These are phyloP conservation scores for Talaromyces sp. DNA, from an alignment of 2,329 filamentous ascomycete genomes.

Conservation along the genomic window DNA sequence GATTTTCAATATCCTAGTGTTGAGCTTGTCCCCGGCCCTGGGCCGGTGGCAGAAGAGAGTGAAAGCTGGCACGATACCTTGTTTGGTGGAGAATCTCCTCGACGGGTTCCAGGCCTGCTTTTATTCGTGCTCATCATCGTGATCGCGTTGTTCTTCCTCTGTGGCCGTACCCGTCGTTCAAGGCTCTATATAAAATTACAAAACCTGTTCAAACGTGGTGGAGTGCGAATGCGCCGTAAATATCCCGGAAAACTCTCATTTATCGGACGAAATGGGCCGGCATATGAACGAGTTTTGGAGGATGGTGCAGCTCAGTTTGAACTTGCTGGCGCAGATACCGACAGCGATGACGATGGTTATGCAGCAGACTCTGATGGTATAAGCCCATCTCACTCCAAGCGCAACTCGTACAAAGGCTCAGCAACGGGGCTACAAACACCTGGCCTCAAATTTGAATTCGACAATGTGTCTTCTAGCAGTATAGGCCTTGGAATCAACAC, in stretches of 20 bases:
- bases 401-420: conserved; percentile 30
- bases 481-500: conserved; percentile 36
- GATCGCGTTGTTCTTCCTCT: conserved; percentile 68
- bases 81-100: conserved; percentile 63
- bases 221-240: conserved; percentile 43
- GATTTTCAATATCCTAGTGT: conserved; percentile 77
- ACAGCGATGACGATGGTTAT: conserved; percentile 53
- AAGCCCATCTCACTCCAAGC: conserved; percentile 57
- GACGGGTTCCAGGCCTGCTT: conserved; percentile 69
- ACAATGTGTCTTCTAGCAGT: conserved; percentile 40
- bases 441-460: conserved; percentile 37
- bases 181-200: conserved; percentile 58
- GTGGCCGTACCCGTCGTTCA: conserved; percentile 72
- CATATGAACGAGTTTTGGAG: conserved; percentile 83
- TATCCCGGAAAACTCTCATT: conserved; percentile 58
- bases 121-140: conserved; percentile 73
- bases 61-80: conserved; percentile 62
- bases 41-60: conserved; percentile 32
- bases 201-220: conserved; percentile 31
- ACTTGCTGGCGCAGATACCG: conserved; percentile 62
- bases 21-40: conserved; percentile 33
- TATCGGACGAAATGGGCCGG: conserved; percentile 36
- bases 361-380: conserved; percentile 49
- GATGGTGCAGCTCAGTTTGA: conserved; percentile 76
- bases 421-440: conserved; percentile 27